These are phyloP conservation scores for Debaryomyces maramus DNA, from an alignment of 805 yeast species.

Conservation along the genomic window DNA sequence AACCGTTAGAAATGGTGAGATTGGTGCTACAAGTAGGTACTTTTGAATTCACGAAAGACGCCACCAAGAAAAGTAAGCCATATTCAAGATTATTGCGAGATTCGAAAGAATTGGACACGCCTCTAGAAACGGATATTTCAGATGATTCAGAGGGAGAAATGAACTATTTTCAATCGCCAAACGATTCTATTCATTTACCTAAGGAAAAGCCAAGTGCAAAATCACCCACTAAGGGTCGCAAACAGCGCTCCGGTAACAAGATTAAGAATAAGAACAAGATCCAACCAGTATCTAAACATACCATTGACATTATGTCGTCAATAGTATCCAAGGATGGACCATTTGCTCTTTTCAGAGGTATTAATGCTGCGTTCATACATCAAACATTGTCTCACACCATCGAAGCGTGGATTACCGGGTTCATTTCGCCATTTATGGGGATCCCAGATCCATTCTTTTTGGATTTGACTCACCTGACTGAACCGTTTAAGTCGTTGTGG, in stretches of 20 bases:
- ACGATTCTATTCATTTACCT: slow-evolving; percentile 1
- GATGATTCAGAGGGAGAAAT: slow-evolving; percentile 26
- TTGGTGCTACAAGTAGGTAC: slow-evolving; percentile 79
- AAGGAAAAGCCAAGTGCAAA: background rate
- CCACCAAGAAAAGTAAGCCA: slow-evolving; percentile 12
- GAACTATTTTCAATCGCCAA: slow-evolving; percentile 34
- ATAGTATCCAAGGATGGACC: slow-evolving; percentile 70
- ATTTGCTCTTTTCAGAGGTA: slow-evolving; percentile 69
- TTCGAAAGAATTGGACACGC: slow-evolving; percentile 5
- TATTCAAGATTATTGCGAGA: slow-evolving; percentile 15
- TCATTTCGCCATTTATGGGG: slow-evolving; percentile 74
- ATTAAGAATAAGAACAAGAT: slow-evolving; percentile 30
- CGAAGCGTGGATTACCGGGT: slow-evolving; percentile 91
- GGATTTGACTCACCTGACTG: slow-evolving; percentile 77
- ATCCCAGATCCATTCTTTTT: slow-evolving; percentile 89
- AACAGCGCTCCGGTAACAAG: background rate
- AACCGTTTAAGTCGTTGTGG: slow-evolving; percentile 65
- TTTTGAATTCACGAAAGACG: slow-evolving; percentile 34
- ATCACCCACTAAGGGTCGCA: background rate
- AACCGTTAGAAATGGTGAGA: slow-evolving; percentile 86
- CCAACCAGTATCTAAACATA: slow-evolving; percentile 59
- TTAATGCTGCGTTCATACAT: slow-evolving; percentile 76
- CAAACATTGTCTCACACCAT: slow-evolving; percentile 72
- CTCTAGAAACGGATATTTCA: slow-evolving; percentile 3
- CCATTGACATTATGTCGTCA: slow-evolving; percentile 63